Conservation (phyloP, 2,329 filamentous ascomycete genomes). For the Cryphonectria carpinicola region DNA sequence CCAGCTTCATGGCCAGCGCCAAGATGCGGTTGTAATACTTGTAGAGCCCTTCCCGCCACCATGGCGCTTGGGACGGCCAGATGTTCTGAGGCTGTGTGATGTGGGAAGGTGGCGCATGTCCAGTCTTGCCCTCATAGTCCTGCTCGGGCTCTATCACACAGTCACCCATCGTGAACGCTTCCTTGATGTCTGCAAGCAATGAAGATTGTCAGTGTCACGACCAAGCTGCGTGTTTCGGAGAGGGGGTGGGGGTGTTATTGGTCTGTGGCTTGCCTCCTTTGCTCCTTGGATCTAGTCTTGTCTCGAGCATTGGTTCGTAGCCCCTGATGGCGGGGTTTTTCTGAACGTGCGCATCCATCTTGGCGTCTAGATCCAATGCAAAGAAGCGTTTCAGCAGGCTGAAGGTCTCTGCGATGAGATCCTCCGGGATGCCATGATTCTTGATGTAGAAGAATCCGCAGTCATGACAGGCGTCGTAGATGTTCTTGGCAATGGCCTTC, state of each 20-base stretch:
- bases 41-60: constrained; percentile 41
- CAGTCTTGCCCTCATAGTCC: constrained; percentile 36
- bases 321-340: constrained; percentile 41
- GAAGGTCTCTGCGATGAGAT: constrained; percentile 33
- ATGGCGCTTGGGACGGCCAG: constrained; percentile 39
- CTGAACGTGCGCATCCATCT: constrained; percentile 42
- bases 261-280: constrained; percentile 33
- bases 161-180: constrained; percentile 44
- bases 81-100: constrained; percentile 40
- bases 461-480: constrained; percentile 35
- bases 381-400: constrained; percentile 38
- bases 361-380: constrained; percentile 36
- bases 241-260: not conserved
- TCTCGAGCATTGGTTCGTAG: constrained; percentile 42
- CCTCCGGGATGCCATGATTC: constrained; percentile 38
- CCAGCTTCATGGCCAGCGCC: constrained; percentile 39
- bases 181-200: constrained; percentile 34
- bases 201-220: not conserved
- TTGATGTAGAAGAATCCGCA: constrained; percentile 40
- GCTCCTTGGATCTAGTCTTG: constrained; percentile 37
- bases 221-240: not conserved
- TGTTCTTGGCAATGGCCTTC: constrained; percentile 33
- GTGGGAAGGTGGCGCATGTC: constrained; percentile 33
- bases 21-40: constrained; percentile 39
- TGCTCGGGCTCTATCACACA: constrained; percentile 43